These are phyloP conservation scores for Conticribra guillardii DNA, from an alignment of 108 stramenopile genomes.

Conservation along the genomic window DNA sequence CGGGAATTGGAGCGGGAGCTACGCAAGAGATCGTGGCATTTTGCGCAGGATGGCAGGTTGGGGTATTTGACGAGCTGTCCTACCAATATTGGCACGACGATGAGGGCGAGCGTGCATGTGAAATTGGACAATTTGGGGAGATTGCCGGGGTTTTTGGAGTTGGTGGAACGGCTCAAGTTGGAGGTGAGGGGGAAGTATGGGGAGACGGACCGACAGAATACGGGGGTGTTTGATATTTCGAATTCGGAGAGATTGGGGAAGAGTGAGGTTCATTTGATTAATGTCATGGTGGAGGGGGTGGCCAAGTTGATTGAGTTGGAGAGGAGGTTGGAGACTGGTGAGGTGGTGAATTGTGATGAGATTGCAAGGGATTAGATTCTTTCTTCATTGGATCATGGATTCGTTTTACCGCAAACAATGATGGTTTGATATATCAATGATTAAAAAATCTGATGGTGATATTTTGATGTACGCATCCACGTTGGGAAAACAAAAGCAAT, in stretches of 20 bases:
- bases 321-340: constrained; percentile 69
- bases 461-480: no score
- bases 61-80: constrained; percentile 87
- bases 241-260: constrained; percentile 89
- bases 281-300: constrained; percentile 92
- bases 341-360: constrained; percentile 60
- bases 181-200: constrained; percentile 60
- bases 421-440: no score
- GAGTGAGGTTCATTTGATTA: constrained; percentile 90
- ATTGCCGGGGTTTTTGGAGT: constrained; percentile 68
- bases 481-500: no score
- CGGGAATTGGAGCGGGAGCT: constrained; percentile 63
- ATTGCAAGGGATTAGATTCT: constrained; percentile 21
- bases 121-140: constrained; percentile 72
- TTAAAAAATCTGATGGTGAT: neutral
- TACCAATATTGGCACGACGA: constrained; percentile 87
- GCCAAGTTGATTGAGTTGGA: constrained; percentile 84
- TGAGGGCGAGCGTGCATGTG: constrained; percentile 86
- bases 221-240: constrained; percentile 86
- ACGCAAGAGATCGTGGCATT: constrained; percentile 58
- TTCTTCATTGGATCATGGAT: no score
- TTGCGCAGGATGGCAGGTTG: constrained; percentile 56
- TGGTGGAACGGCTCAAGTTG: constrained; percentile 61
- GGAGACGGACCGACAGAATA: constrained; percentile 52
- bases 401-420: no score